Evolutionary conservation across 129 eudicot species (phyloP), one percentile per base, ranked within the genome.

Genomic region (Gnaphalium uliginosum): DNA sequence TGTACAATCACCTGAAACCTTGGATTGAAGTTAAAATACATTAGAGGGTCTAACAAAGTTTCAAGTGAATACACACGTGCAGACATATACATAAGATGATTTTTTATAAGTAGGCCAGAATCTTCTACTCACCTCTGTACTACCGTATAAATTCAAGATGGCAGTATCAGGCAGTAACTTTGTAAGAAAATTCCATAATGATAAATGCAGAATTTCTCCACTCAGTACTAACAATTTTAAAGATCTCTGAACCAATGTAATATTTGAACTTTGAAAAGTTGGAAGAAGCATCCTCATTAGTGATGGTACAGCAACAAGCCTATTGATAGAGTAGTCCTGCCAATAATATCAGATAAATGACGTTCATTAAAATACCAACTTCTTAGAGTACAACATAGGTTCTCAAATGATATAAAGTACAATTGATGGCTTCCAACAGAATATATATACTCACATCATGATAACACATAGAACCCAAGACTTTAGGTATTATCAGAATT

Each of bases 1-100:
- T 74, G 97, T 90, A 79, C 97, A 94, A 69, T 94, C 98, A 75
- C 98, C 98, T 14, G 97, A 87, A 71, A 94, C 98, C 97, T 92
- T 81, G 46, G 75, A 71, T 51, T 50, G 13, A 46, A 80, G 54
- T 37, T 41, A 71, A 22, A 62, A 58, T 63, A 23, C 8, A 75
- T 86, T 73, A 83, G 26, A 59, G 18, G 68, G 77, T 19, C 68
- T n/a, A 66, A 18, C 21, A 11, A n/a, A n/a, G n/a, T n/a, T n/a
- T n/a, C n/a, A n/a, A 32, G 48, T 1, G 8, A 33, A 7, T 8
- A 17, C 26, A 50, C 58, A 39, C n/a, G n/a, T 7, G 25, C 13
- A 62, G 41, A 43, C 21, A 58, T 66, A 37, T 43, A 50, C 14
- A 57, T 78, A 15, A 30, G 0, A 23, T 81, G 33, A 33, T 11